phyloP scores from a whole-genome alignment of 768 basidiomycete species.

The Pleurotus cornucopiae region DNA sequence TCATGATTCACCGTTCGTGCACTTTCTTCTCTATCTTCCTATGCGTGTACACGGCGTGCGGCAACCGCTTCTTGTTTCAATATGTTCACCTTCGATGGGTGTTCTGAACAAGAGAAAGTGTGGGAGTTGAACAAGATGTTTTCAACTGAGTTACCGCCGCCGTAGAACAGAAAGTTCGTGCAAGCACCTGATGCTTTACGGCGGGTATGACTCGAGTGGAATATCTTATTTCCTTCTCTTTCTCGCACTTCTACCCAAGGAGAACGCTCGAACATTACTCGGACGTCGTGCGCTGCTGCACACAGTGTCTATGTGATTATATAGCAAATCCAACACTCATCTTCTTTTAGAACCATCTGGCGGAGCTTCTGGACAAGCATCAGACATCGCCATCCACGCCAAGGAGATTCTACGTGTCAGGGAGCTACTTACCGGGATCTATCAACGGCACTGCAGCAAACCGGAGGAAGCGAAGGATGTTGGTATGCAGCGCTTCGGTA shows the following conservation, averaged over 20 bases:
- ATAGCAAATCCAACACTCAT: not conserved
- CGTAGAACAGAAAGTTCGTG: too few relatives aligned
- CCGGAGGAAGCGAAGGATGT: constrained; percentile 58
- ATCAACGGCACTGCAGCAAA: constrained; percentile 79
- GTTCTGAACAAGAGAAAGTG: too few relatives aligned
- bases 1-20: constrained; percentile 94
- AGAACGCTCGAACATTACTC: too few relatives aligned
- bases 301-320: too few relatives aligned
- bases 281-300: too few relatives aligned
- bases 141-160: too few relatives aligned
- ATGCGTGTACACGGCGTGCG: constrained; percentile 9
- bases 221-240: too few relatives aligned
- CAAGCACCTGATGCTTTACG: too few relatives aligned
- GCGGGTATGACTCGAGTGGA: too few relatives aligned
- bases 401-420: constrained; percentile 92
- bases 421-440: constrained; percentile 79
- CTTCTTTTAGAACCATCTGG: constrained; percentile 81
- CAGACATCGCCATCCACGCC: constrained; percentile 96
- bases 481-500: constrained; percentile 78
- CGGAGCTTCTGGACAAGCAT: constrained; percentile 92
- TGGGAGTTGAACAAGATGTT: too few relatives aligned
- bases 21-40: not conserved
- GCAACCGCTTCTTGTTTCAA: not conserved
- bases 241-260: too few relatives aligned
- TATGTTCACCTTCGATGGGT: too few relatives aligned